Evolutionary conservation across 2,329 filamentous ascomycete species (phyloP), one percentile per base, ranked within the genome.

Genomic region (Stenocarpella maydis): DNA sequence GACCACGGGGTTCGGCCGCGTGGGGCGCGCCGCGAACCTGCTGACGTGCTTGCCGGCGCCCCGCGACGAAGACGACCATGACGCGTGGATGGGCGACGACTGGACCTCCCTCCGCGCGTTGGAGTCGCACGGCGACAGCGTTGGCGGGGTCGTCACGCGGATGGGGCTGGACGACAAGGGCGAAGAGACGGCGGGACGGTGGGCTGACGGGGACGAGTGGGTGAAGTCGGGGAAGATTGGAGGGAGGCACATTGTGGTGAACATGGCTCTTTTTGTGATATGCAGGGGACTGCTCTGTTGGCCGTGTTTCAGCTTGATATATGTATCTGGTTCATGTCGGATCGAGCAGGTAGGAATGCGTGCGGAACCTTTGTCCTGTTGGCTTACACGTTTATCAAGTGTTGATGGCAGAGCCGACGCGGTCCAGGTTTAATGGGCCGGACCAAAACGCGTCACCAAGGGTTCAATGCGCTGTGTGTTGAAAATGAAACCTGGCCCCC

Each of bases 1-100:
- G 21, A 90, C 80, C 8, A 91, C 74, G 0, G 90, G 91, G 71
- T 91, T 93, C 43, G 85, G 83, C 71, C 91, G 91, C 66, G 84
- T 80, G 17, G 83, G 82, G 19, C 88, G 85, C 71, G 86, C 80
- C 34, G 87, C 83, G 73, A 83, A 90, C 69, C 82, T 86, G 66
- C 66, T 54, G 15, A 15, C 53, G 39, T 78, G 74, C 31, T 65
- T 58, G 6, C 67, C 6, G 26, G 26, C 24, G 24, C 55, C 55
- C 12, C 39, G 14, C 55, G 24, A 60, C 2, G n/a, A n/a, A n/a
- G 54, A 34, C 4, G 58, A 49, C 43, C 65, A 55, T 19, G 58
- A 31, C 12, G 79, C 76, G 54, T 77, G 74, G 34, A 83, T 80
- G 7, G 83, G 83, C 4, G 83, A 85, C 2, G 83, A 85, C 70